Percentiles rank a stretch among this genome's conserved stretches.
These are phyloP conservation scores for Besnoitia besnoiti DNA, from an alignment of 169 alveolate genomes.

Conservation along the genomic window DNA sequence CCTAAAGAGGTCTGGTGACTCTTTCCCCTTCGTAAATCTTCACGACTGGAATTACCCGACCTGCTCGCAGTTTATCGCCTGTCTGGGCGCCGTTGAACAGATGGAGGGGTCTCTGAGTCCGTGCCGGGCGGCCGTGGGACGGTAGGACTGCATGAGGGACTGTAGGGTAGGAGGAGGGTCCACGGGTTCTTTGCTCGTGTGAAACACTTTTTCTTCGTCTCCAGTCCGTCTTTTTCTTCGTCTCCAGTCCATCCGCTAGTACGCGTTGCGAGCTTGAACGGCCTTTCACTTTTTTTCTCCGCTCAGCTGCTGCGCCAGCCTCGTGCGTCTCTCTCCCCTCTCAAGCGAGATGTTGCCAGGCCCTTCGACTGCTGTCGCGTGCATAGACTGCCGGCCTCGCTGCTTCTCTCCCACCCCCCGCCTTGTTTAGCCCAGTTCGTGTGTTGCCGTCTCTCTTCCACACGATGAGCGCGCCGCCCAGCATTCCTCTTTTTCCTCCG, in stretches of 20 bases:
- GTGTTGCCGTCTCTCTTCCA: not conserved
- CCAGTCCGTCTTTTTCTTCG: not conserved
- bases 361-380: not conserved
- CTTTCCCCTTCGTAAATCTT: too few species aligned
- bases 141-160: too few species aligned
- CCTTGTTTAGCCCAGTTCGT: too few species aligned
- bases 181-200: not conserved
- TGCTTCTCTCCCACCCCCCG: not conserved
- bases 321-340: not conserved
- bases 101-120: too few species aligned
- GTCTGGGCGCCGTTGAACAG: too few species aligned
- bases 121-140: too few species aligned
- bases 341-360: not conserved
- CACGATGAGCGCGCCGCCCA: not conserved
- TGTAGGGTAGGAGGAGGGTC: too few species aligned
- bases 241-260: not conserved
- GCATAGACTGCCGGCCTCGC: not conserved
- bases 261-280: too few species aligned
- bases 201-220: not conserved
- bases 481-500: conserved; percentile 28
- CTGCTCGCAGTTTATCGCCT: too few species aligned
- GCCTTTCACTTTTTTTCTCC: not conserved
- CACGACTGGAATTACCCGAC: too few species aligned
- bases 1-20: too few species aligned
- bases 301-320: not conserved